These are phyloP conservation scores for Cucumis hystrix DNA, from an alignment of 306 rosid genomes.

Conservation along the genomic window DNA sequence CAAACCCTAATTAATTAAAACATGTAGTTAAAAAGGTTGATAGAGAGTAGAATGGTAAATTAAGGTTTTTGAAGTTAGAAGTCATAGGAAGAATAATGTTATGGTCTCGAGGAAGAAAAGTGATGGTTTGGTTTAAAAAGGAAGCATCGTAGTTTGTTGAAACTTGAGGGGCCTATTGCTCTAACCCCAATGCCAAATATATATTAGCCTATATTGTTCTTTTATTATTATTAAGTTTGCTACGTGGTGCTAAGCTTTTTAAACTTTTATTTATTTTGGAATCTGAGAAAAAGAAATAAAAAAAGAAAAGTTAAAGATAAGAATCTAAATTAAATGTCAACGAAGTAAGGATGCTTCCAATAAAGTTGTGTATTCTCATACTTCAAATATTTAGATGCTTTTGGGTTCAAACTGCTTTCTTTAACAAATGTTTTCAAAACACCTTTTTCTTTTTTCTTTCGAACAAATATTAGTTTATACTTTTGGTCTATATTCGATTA, in stretches of 20 bases:
- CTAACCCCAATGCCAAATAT: not conserved
- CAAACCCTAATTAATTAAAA: no score
- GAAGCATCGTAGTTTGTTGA: not conserved
- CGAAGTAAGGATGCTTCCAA: not conserved
- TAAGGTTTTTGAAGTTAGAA: no score
- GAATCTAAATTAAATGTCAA: not conserved
- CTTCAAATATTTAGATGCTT: not conserved
- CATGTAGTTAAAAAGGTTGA: no score
- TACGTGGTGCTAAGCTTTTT: not conserved
- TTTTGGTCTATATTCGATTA: no score
- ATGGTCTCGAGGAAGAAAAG: not conserved
- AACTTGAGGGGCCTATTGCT: not conserved
- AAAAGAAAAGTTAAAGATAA: not conserved
- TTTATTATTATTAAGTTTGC: not conserved
- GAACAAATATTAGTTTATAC: no score
- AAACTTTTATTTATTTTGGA: not conserved
- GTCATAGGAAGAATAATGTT: no score
- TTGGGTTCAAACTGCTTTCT: not conserved
- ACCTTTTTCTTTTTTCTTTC: not conserved
- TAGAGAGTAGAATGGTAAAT: no score
- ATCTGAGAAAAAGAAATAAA: not conserved
- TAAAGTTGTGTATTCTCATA: not conserved
- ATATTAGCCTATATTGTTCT: no score
- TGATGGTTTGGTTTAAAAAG: not conserved
- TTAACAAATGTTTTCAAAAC: not conserved